These are phyloP conservation scores for Prunus yedoensis DNA, from an alignment of 331 rosid genomes.

Conservation along the genomic window DNA sequence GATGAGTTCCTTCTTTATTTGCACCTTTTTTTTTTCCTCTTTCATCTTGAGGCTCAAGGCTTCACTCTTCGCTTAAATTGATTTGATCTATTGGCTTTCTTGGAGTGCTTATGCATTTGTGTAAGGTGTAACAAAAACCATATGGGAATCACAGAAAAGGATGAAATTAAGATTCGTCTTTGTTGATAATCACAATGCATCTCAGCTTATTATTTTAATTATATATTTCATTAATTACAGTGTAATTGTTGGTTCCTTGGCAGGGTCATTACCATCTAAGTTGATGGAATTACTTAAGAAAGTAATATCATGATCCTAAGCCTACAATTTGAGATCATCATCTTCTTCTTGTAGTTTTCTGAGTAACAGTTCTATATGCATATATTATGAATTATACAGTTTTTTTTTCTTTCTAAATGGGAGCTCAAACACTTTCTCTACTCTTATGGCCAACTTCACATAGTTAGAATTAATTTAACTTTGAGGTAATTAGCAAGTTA, in stretches of 20 bases:
- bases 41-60: conserved; percentile 18
- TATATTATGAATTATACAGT: no score
- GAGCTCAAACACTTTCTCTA: neutral
- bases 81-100: conserved; percentile 18
- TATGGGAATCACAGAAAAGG: conserved; percentile 32
- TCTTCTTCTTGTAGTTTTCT: neutral
- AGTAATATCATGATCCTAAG: neutral
- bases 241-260: conserved; percentile 1
- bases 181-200: conserved; percentile 14
- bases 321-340: neutral
- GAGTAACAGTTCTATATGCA: neutral
- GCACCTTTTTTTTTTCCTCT: conserved; percentile 2
- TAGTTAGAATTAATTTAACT: neutral
- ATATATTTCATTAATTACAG: neutral
- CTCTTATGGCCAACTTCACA: neutral
- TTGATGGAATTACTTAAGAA: neutral
- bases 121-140: conserved; percentile 38
- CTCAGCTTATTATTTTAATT: neutral
- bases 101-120: conserved; percentile 27
- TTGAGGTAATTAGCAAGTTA: neutral
- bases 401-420: neutral
- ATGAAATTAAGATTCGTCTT: conserved; percentile 15
- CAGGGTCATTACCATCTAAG: neutral
- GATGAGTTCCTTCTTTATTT: conserved; percentile 15
- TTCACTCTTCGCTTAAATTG: conserved; percentile 18